Conservation (phyloP, 139 green algal genomes). For the Klebsormidium nitens region DNA sequence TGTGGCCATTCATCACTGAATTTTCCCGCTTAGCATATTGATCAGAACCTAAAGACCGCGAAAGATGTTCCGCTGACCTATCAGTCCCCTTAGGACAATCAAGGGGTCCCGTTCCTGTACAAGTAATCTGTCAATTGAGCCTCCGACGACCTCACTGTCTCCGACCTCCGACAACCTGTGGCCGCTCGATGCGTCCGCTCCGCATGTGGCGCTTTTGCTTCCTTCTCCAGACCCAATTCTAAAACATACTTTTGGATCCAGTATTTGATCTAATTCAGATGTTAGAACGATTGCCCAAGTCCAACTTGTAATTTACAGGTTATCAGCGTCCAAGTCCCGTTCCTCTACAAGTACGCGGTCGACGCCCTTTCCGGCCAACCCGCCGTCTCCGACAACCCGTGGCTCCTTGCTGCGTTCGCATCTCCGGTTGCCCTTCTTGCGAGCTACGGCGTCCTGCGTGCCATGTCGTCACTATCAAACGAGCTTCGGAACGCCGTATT, state of each 20-base stretch:
- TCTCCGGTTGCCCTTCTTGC: constrained; percentile 66
- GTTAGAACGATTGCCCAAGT: neutral
- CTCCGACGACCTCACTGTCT: too few species aligned
- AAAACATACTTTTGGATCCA: neutral
- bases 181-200: neutral
- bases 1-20: too few species aligned
- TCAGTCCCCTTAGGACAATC: too few species aligned
- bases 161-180: neutral
- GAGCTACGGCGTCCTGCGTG: constrained; percentile 63
- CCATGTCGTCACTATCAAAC: constrained; percentile 30
- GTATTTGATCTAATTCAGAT: neutral
- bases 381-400: constrained; percentile 23
- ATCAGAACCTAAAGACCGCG: too few species aligned
- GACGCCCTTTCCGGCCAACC: constrained; percentile 59
- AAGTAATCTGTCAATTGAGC: too few species aligned
- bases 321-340: constrained; percentile 74
- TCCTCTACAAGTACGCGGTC: constrained; percentile 91
- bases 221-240: neutral
- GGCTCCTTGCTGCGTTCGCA: constrained; percentile 42
- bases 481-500: constrained; percentile 89
- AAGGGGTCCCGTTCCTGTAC: too few species aligned
- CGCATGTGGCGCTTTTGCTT: neutral
- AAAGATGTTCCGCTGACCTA: too few species aligned
- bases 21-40: too few species aligned
- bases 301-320: constrained; percentile 40